A percentile compares a stretch with the other conserved stretches of the same genome.
Evolutionary conservation across 169 alveolate species (phyloP).

Genomic region (Plasmodium inui): DNA sequence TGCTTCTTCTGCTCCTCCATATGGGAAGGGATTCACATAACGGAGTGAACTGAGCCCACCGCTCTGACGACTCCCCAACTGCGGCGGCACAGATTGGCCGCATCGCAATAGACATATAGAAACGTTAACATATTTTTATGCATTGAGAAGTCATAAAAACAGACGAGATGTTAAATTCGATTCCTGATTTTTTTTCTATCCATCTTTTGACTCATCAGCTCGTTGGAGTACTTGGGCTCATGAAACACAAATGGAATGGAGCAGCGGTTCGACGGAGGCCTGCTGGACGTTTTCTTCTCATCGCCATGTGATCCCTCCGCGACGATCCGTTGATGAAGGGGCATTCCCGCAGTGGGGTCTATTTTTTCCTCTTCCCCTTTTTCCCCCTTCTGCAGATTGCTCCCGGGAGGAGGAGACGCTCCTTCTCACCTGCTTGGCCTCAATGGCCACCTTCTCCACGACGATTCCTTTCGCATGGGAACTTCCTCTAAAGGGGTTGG

Average conservation of each 20-base stretch:
- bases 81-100: background rate
- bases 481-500: slow-evolving; percentile 98
- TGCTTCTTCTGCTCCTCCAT: no score
- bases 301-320: background rate
- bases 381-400: background rate
- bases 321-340: no score
- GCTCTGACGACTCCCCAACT: background rate
- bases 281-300: background rate
- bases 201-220: slow-evolving; percentile 72
- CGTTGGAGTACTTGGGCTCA: background rate
- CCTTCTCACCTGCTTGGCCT: slow-evolving; percentile 97
- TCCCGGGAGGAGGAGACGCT: background rate
- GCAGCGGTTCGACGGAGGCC: no score
- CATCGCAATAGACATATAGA: background rate
- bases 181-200: slow-evolving; percentile 41
- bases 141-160: slow-evolving; percentile 28
- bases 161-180: background rate
- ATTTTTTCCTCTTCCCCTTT: background rate
- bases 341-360: background rate
- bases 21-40: background rate
- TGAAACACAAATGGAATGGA: slow-evolving; percentile 71
- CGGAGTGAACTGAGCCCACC: background rate
- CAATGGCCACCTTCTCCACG: slow-evolving; percentile 98
- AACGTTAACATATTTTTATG: slow-evolving; percentile 39
- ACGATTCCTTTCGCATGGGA: slow-evolving; percentile 99